These are phyloP conservation scores for Fusarium bulbicola DNA, from an alignment of 2,329 filamentous ascomycete genomes.

Conservation along the genomic window DNA sequence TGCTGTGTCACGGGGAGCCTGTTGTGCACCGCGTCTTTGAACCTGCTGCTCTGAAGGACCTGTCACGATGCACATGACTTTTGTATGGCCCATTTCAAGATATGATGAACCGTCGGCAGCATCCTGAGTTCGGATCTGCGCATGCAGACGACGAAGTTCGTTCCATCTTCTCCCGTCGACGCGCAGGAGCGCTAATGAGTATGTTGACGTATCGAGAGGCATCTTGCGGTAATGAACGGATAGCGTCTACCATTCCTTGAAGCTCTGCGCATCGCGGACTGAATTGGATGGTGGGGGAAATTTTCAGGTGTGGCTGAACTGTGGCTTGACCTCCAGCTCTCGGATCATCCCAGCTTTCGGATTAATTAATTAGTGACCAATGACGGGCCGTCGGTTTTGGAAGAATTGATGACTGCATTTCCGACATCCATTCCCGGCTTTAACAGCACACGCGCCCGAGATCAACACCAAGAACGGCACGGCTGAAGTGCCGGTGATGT, in stretches of 20 bases:
- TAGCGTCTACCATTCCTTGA: background rate
- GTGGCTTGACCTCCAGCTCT: constrained; percentile 19
- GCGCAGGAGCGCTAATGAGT: constrained; percentile 84
- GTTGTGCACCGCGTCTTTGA: constrained; percentile 52
- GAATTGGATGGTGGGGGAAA: constrained; percentile 40
- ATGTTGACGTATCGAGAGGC: constrained; percentile 95
- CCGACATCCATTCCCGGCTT: constrained; percentile 23
- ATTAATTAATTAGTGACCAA: constrained; percentile 16
- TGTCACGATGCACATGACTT: constrained; percentile 91
- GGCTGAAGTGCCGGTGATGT: constrained; percentile 17
- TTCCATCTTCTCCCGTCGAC: constrained; percentile 94
- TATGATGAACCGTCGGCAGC: constrained; percentile 93
- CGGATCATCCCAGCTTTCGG: constrained; percentile 28
- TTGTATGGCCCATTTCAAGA: constrained; percentile 97
- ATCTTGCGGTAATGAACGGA: constrained; percentile 56
- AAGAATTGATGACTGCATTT: constrained; percentile 25
- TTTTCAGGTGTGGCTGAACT: constrained; percentile 37
- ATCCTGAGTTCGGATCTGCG: constrained; percentile 90
- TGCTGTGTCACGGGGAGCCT: constrained; percentile 55
- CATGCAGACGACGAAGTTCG: constrained; percentile 88
- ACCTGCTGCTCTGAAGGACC: constrained; percentile 77
- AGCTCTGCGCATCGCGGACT: constrained; percentile 12
- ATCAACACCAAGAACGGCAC: background rate
- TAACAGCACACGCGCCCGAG: constrained; percentile 16
- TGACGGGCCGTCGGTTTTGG: constrained; percentile 30